phyloP scores from a whole-genome alignment of 257 asterid genomes.

The Solanum microdontum region DNA sequence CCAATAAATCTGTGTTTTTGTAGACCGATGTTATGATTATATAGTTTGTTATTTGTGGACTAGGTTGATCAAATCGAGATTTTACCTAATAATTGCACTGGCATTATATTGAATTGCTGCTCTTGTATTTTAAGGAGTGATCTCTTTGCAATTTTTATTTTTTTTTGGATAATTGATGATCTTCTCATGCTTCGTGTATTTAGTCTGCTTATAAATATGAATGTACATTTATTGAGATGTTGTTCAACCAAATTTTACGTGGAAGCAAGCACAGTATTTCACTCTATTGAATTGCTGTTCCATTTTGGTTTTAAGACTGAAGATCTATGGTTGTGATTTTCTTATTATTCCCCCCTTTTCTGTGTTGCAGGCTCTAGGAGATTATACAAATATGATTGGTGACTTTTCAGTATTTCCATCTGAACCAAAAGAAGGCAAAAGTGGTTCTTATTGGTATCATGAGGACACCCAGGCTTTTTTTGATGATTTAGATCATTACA shows the following conservation, averaged over 20 bases:
- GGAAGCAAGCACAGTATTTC: neutral
- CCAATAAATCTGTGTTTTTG: neutral
- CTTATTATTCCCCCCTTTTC: neutral
- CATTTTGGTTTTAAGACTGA: neutral
- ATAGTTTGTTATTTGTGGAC: neutral
- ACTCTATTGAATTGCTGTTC: neutral
- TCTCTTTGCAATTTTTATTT: neutral
- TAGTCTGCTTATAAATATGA: neutral
- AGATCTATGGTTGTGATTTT: neutral
- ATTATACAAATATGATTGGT: constrained; percentile 51
- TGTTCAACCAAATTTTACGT: neutral
- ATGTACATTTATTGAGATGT: neutral
- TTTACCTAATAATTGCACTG: neutral
- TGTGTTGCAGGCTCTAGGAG: constrained; percentile 69
- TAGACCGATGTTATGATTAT: neutral
- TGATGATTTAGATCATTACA: constrained; percentile 87
- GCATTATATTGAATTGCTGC: neutral
- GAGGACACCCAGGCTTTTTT: constrained; percentile 84
- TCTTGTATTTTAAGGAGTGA: neutral
- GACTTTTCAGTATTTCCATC: constrained; percentile 62
- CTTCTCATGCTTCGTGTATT: neutral
- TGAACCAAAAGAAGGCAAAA: constrained; percentile 66
- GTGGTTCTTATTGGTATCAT: constrained; percentile 77
- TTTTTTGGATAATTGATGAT: neutral
- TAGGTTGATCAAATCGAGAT: neutral